Percentiles rank a stretch among this genome's conserved stretches.
Conservation (phyloP, 2,329 filamentous ascomycete genomes). For the Curvularia spicifera region DNA sequence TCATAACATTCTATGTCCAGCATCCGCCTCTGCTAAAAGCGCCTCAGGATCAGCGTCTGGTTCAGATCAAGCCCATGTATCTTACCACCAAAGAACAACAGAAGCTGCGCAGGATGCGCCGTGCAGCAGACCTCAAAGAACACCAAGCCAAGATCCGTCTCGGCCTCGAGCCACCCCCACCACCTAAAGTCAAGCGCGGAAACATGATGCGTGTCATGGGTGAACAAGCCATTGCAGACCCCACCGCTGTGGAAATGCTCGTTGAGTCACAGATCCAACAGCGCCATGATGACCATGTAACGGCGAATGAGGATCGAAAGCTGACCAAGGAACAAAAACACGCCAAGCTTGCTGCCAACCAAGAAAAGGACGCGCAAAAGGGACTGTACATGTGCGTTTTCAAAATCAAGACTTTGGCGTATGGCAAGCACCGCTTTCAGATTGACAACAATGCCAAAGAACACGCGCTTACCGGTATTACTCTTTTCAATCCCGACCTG, state of each 20-base stretch:
- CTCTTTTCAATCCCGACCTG: slow-evolving; percentile 87
- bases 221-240: slow-evolving; percentile 91
- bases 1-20: slow-evolving; percentile 89
- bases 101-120: slow-evolving; percentile 85
- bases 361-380: slow-evolving; percentile 85
- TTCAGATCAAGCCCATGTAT: slow-evolving; percentile 86
- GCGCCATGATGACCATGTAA: slow-evolving; percentile 77
- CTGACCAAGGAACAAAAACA: slow-evolving; percentile 85
- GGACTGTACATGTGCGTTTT: slow-evolving; percentile 88
- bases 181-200: slow-evolving; percentile 95
- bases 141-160: slow-evolving; percentile 94
- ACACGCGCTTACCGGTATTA: slow-evolving; percentile 83
- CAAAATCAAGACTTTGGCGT: slow-evolving; percentile 86
- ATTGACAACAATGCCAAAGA: slow-evolving; percentile 93
- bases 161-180: slow-evolving; percentile 85
- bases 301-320: slow-evolving; percentile 81
- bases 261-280: slow-evolving; percentile 94
- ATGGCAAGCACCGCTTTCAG: slow-evolving; percentile 92
- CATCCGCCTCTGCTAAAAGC: slow-evolving; percentile 91
- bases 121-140: slow-evolving; percentile 93
- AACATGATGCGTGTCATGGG: slow-evolving; percentile 98
- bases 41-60: slow-evolving; percentile 83
- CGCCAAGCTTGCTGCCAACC: slow-evolving; percentile 82
- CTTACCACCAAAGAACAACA: slow-evolving; percentile 89
- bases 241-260: slow-evolving; percentile 92